phyloP scores from a whole-genome alignment of 1,284 basidiomycete species.

The Cerrena zonata region DNA sequence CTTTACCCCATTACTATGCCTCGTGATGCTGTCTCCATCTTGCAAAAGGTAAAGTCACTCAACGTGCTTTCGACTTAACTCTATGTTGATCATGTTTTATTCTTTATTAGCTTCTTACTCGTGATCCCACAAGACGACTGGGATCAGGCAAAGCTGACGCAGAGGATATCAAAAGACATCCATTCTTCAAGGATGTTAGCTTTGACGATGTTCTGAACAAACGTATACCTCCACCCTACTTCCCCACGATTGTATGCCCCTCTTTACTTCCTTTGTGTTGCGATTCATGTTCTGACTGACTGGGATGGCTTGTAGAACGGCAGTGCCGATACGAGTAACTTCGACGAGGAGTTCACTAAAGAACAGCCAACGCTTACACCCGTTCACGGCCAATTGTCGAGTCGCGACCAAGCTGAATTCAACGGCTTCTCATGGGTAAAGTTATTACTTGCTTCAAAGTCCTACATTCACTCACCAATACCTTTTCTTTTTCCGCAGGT shows the following conservation, averaged over 20 bases:
- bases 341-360: slow-evolving; percentile 94
- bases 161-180: slow-evolving; percentile 94
- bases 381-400: slow-evolving; percentile 90
- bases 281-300: slow-evolving; percentile 9
- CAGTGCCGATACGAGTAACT: slow-evolving; percentile 80
- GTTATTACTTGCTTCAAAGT: slow-evolving; percentile 2
- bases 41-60: slow-evolving; percentile 72
- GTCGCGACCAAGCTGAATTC: slow-evolving; percentile 92
- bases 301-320: slow-evolving; percentile 48
- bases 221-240: slow-evolving; percentile 94
- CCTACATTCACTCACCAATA: background rate
- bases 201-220: slow-evolving; percentile 96
- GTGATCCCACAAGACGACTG: slow-evolving; percentile 89
- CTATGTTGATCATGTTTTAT: too few species aligned
- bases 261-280: slow-evolving; percentile 7
- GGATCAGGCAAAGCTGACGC: slow-evolving; percentile 92
- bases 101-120: slow-evolving; percentile 72
- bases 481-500: slow-evolving; percentile 38
- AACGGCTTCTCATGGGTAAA: slow-evolving; percentile 90
- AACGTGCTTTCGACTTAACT: background rate
- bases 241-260: slow-evolving; percentile 82
- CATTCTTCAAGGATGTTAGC: slow-evolving; percentile 97
- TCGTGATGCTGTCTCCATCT: slow-evolving; percentile 88
- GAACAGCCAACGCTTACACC: slow-evolving; percentile 97
- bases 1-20: slow-evolving; percentile 99